These are phyloP conservation scores for Petunia hybrid DNA, from an alignment of 305 asterid genomes.

Conservation along the genomic window DNA sequence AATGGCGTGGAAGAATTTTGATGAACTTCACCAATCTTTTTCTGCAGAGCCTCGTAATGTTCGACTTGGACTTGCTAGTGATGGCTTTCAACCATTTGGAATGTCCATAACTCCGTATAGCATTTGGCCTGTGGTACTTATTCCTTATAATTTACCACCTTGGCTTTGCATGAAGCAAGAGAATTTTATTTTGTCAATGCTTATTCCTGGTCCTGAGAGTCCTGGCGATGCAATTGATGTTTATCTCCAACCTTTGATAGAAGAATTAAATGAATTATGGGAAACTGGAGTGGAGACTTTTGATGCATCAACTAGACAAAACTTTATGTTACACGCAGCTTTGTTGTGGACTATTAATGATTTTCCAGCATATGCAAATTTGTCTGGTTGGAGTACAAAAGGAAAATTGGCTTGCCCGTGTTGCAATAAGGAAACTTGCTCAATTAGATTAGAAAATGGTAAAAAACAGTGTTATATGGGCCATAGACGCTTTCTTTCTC, in stretches of 20 bases:
- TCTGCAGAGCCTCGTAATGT: background rate
- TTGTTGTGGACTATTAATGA: conserved; percentile 31
- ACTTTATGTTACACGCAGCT: conserved; percentile 5
- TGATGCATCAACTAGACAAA: conserved; percentile 18
- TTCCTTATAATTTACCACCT: no score
- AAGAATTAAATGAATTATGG: background rate
- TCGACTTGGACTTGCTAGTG: background rate
- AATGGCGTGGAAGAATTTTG: conserved; percentile 18
- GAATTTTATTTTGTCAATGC: background rate
- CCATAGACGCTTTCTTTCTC: background rate
- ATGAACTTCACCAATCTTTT: background rate
- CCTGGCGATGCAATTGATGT: conserved; percentile 25
- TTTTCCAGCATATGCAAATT: background rate
- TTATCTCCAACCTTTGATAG: conserved; percentile 22
- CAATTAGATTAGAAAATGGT: no score
- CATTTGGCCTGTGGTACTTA: conserved; percentile 11
- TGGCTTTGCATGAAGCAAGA: conserved; percentile 13
- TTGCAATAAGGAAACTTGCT: no score
- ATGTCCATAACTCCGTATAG: background rate
- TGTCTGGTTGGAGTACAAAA: no score
- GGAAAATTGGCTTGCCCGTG: no score
- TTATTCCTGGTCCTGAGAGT: background rate
- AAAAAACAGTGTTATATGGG: conserved; percentile 28
- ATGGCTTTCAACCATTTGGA: background rate
- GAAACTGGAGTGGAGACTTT: background rate